Evolutionary conservation across 805 yeast species (phyloP).

Genomic region (Metschnikowia arizonensis): DNA sequence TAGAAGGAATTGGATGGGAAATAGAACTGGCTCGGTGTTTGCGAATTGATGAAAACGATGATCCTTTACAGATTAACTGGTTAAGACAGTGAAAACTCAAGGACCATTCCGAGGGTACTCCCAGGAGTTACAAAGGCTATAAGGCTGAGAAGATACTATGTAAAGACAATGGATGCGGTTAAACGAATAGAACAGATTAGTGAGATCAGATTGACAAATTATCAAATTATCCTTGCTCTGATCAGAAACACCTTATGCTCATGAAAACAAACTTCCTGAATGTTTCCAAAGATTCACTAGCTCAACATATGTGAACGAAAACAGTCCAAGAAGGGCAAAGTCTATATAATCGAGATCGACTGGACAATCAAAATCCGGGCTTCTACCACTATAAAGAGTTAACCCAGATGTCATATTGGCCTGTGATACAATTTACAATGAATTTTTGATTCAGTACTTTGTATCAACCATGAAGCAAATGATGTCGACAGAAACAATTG

Average conservation of each 20-base stretch:
- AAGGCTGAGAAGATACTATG: no score
- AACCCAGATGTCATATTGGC: conserved; percentile 51
- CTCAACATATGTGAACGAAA: conserved; percentile 7
- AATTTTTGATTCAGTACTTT: conserved; percentile 49
- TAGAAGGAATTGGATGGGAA: no score
- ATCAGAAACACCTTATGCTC: conserved; percentile 53
- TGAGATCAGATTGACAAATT: no score
- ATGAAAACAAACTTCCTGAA: conserved; percentile 47
- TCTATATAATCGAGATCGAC: conserved; percentile 53
- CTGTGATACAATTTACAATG: conserved; percentile 65
- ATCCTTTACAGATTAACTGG: no score
- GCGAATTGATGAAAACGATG: no score
- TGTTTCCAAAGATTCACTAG: conserved; percentile 12
- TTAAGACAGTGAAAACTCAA: no score
- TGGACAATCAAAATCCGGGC: conserved; percentile 49
- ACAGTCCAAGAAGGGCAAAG: background rate
- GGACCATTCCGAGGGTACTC: no score
- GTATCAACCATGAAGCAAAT: conserved; percentile 39
- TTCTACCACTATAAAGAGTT: conserved; percentile 13
- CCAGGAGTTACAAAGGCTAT: no score
- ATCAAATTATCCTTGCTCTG: no score
- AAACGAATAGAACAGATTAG: no score
- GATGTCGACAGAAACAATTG: conserved; percentile 28
- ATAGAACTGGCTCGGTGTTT: no score
- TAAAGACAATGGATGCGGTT: no score